phyloP scores from a whole-genome alignment of 2,329 filamentous ascomycete species.

The Monascus ruber region DNA sequence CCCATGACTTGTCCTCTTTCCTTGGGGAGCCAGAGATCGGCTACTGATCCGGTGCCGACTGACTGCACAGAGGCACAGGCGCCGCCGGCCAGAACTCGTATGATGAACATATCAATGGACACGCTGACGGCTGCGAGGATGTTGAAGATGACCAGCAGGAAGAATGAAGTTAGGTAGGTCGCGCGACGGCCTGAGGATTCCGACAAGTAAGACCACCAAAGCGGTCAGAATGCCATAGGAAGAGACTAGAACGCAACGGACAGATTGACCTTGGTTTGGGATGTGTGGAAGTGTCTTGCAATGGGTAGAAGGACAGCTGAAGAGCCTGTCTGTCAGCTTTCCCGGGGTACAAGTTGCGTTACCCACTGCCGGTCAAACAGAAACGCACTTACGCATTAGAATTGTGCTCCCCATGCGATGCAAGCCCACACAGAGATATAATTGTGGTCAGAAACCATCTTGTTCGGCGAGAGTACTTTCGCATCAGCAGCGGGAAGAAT shows the following conservation, averaged over 20 bases:
- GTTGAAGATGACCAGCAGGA: constrained; percentile 25
- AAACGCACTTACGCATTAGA: constrained; percentile 50
- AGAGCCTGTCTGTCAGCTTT: background rate
- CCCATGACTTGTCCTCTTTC: constrained; percentile 30
- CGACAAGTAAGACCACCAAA: constrained; percentile 30
- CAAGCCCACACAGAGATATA: constrained; percentile 58
- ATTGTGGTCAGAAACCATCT: constrained; percentile 70
- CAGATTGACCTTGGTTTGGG: constrained; percentile 24
- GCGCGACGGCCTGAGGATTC: constrained; percentile 28
- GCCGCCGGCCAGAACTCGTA: constrained; percentile 27
- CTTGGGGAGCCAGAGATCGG: constrained; percentile 28
- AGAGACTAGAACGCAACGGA: constrained; percentile 30
- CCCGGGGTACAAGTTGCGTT: background rate
- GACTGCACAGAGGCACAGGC: constrained; percentile 30
- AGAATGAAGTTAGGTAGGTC: constrained; percentile 28
- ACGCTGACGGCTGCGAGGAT: constrained; percentile 23
- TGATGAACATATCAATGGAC: constrained; percentile 29
- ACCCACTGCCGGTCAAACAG: background rate
- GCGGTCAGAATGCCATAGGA: constrained; percentile 25
- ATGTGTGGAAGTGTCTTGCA: constrained; percentile 18
- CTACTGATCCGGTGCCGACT: constrained; percentile 30
- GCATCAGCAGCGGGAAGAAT: background rate
- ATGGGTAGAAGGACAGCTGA: constrained; percentile 23
- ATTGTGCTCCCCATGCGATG: constrained; percentile 66
- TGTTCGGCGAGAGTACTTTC: background rate